phyloP scores from a whole-genome alignment of 139 green algal species.

The Dunaliella primolecta region DNA sequence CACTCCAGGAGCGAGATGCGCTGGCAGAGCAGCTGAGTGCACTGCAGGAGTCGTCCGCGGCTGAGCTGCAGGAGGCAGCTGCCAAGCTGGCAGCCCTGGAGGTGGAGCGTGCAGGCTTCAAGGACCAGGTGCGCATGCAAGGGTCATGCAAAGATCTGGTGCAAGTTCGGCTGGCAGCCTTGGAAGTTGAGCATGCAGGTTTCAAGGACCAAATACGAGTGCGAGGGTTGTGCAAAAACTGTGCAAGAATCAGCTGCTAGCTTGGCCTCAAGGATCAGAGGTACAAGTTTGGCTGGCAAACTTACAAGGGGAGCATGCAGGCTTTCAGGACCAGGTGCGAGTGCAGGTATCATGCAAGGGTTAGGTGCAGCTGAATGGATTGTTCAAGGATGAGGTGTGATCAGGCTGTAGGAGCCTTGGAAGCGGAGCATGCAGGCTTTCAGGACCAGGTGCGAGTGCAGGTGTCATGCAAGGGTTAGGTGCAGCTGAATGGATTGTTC shows the following conservation, averaged over 20 bases:
- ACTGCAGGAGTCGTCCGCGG: background rate
- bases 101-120: background rate
- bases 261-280: too few relatives aligned
- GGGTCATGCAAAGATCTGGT: too few relatives aligned
- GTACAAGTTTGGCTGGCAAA: too few relatives aligned
- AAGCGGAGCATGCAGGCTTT: background rate
- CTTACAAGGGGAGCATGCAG: background rate
- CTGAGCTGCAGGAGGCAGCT: background rate
- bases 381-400: too few relatives aligned
- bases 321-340: background rate
- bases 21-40: background rate
- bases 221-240: too few relatives aligned
- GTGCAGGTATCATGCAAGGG: too few relatives aligned
- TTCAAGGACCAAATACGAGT: background rate
- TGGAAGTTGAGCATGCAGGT: background rate
- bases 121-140: background rate
- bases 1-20: constrained; percentile 6
- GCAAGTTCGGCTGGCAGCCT: too few relatives aligned
- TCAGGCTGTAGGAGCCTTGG: background rate
- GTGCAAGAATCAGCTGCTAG: too few relatives aligned
- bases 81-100: background rate
- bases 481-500: too few relatives aligned
- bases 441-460: background rate
- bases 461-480: too few relatives aligned
- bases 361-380: too few relatives aligned